phyloP scores from a whole-genome alignment of 2,329 filamentous ascomycete species.

The Fusarium gaditjirri region DNA sequence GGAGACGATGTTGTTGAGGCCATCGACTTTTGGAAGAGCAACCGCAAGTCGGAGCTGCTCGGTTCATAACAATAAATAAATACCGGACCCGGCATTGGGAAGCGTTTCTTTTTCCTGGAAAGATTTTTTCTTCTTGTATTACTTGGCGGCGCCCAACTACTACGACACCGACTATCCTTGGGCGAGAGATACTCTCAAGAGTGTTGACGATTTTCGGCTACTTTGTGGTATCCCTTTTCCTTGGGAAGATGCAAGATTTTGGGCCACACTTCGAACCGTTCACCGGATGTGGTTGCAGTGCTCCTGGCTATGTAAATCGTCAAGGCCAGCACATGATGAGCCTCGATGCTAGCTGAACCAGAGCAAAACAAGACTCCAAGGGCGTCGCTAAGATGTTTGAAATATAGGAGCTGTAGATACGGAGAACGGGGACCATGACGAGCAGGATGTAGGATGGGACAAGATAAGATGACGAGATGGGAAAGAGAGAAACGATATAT shows the following conservation, averaged over 20 bases:
- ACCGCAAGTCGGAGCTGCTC: slow-evolving; percentile 59
- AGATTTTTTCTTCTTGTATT: slow-evolving; percentile 44
- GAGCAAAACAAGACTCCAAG: slow-evolving; percentile 5
- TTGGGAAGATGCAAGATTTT: slow-evolving; percentile 1
- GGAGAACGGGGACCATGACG: slow-evolving; percentile 6
- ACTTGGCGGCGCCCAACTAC: slow-evolving; percentile 34
- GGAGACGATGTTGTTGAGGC: slow-evolving; percentile 94
- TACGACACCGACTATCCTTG: slow-evolving; percentile 24
- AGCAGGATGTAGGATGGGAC: slow-evolving; percentile 16
- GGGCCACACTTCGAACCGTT: slow-evolving; percentile 12
- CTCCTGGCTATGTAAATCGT: slow-evolving; percentile 1
- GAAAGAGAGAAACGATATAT: slow-evolving; percentile 26
- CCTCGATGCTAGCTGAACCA: background rate
- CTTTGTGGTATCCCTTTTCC: slow-evolving; percentile 13
- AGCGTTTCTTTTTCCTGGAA: slow-evolving; percentile 44
- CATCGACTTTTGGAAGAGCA: slow-evolving; percentile 93
- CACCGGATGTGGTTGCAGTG: slow-evolving; percentile 1
- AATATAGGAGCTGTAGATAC: slow-evolving; percentile 13
- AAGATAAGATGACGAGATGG: slow-evolving; percentile 23
- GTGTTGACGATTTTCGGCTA: slow-evolving; percentile 36
- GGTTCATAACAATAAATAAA: slow-evolving; percentile 35
- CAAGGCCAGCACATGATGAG: slow-evolving; percentile 11
- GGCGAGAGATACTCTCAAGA: slow-evolving; percentile 32
- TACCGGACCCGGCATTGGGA: slow-evolving; percentile 23
- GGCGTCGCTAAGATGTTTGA: slow-evolving; percentile 1